A percentile compares a stretch with the other conserved stretches of the same genome.
These are phyloP conservation scores for Lithospermum erythrorhizon DNA, from an alignment of 257 asterid species.

Conservation along the genomic window DNA sequence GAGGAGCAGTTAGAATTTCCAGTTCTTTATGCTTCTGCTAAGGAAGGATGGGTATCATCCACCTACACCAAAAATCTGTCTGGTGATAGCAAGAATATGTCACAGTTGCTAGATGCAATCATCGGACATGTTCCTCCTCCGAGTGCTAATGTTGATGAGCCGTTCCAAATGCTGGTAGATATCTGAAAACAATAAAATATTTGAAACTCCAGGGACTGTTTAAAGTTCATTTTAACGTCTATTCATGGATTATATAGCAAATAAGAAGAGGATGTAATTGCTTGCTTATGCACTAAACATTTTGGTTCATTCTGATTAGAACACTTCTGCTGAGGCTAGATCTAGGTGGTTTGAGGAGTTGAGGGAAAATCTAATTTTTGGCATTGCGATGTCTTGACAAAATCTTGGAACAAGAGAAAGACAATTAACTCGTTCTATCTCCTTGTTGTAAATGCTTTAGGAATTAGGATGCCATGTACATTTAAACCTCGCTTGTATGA, in stretches of 20 bases:
- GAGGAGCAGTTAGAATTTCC: slow-evolving; percentile 97
- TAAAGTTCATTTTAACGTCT: too few relatives aligned
- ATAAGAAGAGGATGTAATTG: background rate
- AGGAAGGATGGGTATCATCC: slow-evolving; percentile 98
- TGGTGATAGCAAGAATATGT: slow-evolving; percentile 72
- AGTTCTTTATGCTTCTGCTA: slow-evolving; percentile 96
- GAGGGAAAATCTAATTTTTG: background rate
- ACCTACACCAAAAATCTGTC: slow-evolving; percentile 72
- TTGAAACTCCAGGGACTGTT: background rate
- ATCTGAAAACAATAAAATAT: background rate
- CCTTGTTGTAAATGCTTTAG: background rate
- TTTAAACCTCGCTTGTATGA: too few relatives aligned
- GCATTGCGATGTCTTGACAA: background rate
- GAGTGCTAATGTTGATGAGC: slow-evolving; percentile 60
- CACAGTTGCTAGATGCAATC: slow-evolving; percentile 84
- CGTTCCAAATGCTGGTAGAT: slow-evolving; percentile 97
- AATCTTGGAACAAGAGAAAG: background rate
- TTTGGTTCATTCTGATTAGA: too few relatives aligned
- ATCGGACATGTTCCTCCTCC: slow-evolving; percentile 81
- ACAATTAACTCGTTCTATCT: background rate
- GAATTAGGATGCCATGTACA: background rate
- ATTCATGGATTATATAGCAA: background rate
- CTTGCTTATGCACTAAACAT: background rate
- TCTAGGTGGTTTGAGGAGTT: background rate
- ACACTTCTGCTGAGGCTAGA: background rate